These are phyloP conservation scores for Dalbergia cultrata DNA, from an alignment of 306 rosid species.

Conservation along the genomic window DNA sequence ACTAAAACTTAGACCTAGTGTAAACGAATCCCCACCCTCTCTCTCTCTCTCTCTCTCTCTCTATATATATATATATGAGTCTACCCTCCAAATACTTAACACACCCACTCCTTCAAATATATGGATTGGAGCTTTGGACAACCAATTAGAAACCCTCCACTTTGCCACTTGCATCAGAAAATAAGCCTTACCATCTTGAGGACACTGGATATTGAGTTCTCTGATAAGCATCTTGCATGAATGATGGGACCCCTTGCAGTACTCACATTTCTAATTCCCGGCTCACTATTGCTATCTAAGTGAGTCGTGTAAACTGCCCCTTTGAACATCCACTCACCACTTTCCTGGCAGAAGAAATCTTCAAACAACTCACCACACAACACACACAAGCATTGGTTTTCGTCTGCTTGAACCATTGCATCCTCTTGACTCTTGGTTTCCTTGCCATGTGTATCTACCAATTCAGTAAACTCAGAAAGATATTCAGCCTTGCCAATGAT, in stretches of 20 bases:
- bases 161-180: constrained; percentile 13
- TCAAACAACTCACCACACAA: constrained; percentile 89
- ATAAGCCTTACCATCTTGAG: constrained; percentile 60
- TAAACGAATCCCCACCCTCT: too few relatives aligned
- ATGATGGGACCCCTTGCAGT: constrained; percentile 71
- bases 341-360: constrained; percentile 75
- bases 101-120: constrained; percentile 25
- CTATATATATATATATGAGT: too few relatives aligned
- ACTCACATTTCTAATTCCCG: constrained; percentile 39
- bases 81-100: background rate
- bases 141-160: constrained; percentile 18
- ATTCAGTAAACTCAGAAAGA: constrained; percentile 47
- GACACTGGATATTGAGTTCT: constrained; percentile 55
- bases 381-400: constrained; percentile 75
- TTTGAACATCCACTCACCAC: constrained; percentile 83
- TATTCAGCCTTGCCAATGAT: constrained; percentile 59
- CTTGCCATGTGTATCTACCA: constrained; percentile 42
- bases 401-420: constrained; percentile 73
- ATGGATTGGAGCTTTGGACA: constrained; percentile 22
- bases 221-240: constrained; percentile 75
- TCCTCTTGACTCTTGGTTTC: constrained; percentile 50
- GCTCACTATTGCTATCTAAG: constrained; percentile 53
- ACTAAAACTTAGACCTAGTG: too few relatives aligned
- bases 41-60: too few relatives aligned
- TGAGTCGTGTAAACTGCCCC: constrained; percentile 64